A percentile compares a stretch with the other conserved stretches of the same genome.
These are phyloP conservation scores for Solanum boliviense DNA, from an alignment of 257 asterid species.

Conservation along the genomic window DNA sequence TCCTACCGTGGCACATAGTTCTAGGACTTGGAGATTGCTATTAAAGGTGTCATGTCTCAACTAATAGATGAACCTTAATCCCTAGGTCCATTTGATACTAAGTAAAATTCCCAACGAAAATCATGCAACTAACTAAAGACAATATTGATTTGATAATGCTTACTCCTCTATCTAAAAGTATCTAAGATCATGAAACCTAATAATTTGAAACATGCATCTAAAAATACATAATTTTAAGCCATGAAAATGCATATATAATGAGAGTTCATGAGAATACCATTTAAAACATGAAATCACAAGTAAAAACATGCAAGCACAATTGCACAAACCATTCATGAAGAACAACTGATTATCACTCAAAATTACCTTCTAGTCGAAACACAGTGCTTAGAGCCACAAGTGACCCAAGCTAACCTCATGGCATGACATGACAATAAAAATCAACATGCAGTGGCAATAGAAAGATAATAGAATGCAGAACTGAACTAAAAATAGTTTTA, in stretches of 20 bases:
- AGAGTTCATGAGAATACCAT: background rate
- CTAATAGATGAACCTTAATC: background rate
- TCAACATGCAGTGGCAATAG: background rate
- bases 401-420: background rate
- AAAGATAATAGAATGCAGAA: background rate
- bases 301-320: background rate
- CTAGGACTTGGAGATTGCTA: too few relatives aligned
- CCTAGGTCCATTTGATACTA: background rate
- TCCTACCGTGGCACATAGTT: background rate
- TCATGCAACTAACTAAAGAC: too few relatives aligned
- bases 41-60: too few relatives aligned
- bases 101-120: background rate
- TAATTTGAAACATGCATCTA: background rate
- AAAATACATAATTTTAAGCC: background rate
- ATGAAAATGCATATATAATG: background rate
- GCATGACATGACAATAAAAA: background rate
- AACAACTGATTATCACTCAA: background rate
- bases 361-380: too few relatives aligned
- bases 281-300: background rate
- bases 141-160: background rate
- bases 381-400: background rate
- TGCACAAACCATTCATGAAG: background rate
- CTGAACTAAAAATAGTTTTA: background rate
- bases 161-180: background rate
- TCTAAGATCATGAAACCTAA: background rate